A percentile compares a stretch with the other conserved stretches of the same genome.
These are phyloP conservation scores for Nakaseomyces kungkrabaensis DNA, from an alignment of 1,139 yeast genomes.

Conservation along the genomic window DNA sequence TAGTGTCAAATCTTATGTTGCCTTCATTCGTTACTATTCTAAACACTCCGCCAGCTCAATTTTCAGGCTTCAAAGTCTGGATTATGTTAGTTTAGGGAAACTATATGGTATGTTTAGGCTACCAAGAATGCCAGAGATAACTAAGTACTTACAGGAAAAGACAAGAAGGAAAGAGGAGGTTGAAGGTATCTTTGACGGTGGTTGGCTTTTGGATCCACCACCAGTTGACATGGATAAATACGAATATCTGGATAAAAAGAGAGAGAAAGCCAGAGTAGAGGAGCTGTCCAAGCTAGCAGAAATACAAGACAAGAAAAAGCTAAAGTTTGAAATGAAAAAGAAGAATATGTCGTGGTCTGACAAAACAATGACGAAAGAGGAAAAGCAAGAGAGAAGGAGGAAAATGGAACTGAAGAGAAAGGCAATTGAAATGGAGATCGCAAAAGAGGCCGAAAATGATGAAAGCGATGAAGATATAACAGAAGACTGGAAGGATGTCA, in stretches of 20 bases:
- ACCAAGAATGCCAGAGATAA: constrained; percentile 92
- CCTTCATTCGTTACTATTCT: constrained; percentile 72
- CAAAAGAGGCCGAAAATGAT: constrained; percentile 28
- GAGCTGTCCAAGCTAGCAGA: constrained; percentile 41
- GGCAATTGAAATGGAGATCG: constrained; percentile 46
- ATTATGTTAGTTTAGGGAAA: constrained; percentile 61
- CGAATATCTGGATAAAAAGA: constrained; percentile 51
- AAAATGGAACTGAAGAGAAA: constrained; percentile 56
- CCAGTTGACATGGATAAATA: constrained; percentile 55
- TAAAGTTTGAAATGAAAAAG: constrained; percentile 39
- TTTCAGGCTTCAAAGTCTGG: constrained; percentile 63
- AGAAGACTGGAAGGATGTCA: constrained; percentile 83
- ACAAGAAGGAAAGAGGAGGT: constrained; percentile 20
- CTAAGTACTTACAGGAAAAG: constrained; percentile 36
- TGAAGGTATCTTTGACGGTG: constrained; percentile 33
- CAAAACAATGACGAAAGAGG: constrained; percentile 53
- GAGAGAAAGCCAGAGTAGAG: constrained; percentile 53
- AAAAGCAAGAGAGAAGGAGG: constrained; percentile 52
- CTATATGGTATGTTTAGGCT: constrained; percentile 73
- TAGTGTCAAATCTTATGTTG: constrained; percentile 72
- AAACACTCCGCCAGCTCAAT: constrained; percentile 89
- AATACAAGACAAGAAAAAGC: constrained; percentile 37
- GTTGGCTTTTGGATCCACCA: constrained; percentile 56
- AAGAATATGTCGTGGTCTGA: constrained; percentile 76
- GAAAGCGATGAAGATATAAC: constrained; percentile 46